phyloP scores from a whole-genome alignment of 371 early-diverging fungal genomes.

The Mortierella sp. region DNA sequence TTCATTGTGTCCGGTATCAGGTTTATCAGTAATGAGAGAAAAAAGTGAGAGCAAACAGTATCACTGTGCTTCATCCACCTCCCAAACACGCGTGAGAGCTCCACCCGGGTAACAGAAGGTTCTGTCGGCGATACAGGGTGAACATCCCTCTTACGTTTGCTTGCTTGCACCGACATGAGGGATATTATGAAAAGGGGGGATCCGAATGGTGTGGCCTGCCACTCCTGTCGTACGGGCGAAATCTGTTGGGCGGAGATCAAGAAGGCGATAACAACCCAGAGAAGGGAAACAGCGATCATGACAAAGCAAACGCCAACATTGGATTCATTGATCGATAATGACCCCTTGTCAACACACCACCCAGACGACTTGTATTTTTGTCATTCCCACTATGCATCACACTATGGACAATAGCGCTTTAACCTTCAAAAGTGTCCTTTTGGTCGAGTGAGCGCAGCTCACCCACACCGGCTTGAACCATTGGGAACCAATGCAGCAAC shows the following conservation, averaged over 20 bases:
- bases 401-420: no score
- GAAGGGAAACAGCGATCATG: no score
- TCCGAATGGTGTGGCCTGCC: not conserved
- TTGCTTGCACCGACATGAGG: constrained; percentile 3
- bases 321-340: no score
- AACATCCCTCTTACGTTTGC: not conserved
- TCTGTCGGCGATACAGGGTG: no score
- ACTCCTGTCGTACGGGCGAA: constrained; percentile 2
- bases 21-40: not conserved
- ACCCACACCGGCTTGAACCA: not conserved
- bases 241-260: constrained; percentile 50
- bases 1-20: no score
- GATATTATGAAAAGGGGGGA: constrained; percentile 1
- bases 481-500: constrained; percentile 1
- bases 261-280: constrained; percentile 35
- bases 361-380: not conserved
- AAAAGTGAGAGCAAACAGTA: no score
- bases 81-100: no score
- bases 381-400: no score
- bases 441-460: no score
- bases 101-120: not conserved
- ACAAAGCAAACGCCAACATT: no score
- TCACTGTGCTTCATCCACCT: no score
- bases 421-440: no score
- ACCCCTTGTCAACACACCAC: not conserved